Percentiles rank a stretch among this genome's conserved stretches.
Conservation (phyloP, 225 moss, liverwort and hornwort genomes). For the Ulota crispa region DNA sequence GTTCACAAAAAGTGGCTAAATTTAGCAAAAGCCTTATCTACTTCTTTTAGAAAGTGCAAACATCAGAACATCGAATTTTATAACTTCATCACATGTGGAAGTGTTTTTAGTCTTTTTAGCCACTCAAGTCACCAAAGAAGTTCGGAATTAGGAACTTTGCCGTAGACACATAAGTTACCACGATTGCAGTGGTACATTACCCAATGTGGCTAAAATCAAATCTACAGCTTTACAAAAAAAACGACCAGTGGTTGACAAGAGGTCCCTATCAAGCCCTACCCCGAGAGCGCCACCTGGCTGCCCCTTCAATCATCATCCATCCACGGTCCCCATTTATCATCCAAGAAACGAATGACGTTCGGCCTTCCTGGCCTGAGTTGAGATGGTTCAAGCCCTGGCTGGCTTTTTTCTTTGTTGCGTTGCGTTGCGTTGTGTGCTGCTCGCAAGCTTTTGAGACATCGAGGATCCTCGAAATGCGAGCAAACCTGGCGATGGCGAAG, state of each 20-base stretch:
- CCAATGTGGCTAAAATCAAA: not conserved
- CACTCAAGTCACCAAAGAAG: no score
- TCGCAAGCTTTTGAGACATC: not conserved
- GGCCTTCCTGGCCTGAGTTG: not conserved
- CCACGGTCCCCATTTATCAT: not conserved
- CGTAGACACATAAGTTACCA: not conserved
- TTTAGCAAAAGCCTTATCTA: no score
- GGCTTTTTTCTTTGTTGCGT: no score
- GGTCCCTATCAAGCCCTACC: no score
- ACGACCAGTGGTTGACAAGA: not conserved
- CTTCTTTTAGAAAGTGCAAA: no score
- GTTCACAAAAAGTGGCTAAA: no score
- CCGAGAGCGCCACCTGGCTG: slow-evolving; percentile 18
- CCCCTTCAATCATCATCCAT: not conserved
- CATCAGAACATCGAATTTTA: no score
- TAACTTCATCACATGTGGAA: no score
- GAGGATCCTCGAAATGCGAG: not conserved
- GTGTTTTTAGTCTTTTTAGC: no score
- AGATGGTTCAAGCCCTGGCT: not conserved
- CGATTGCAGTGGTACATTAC: not conserved
- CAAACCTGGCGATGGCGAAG: not conserved
- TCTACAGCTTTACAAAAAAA: not conserved
- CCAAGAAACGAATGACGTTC: not conserved
- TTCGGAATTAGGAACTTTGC: no score
- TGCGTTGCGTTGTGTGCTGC: not conserved